These are phyloP conservation scores for Phialophora verrucosa DNA, from an alignment of 2,329 filamentous ascomycete genomes.

Conservation along the genomic window DNA sequence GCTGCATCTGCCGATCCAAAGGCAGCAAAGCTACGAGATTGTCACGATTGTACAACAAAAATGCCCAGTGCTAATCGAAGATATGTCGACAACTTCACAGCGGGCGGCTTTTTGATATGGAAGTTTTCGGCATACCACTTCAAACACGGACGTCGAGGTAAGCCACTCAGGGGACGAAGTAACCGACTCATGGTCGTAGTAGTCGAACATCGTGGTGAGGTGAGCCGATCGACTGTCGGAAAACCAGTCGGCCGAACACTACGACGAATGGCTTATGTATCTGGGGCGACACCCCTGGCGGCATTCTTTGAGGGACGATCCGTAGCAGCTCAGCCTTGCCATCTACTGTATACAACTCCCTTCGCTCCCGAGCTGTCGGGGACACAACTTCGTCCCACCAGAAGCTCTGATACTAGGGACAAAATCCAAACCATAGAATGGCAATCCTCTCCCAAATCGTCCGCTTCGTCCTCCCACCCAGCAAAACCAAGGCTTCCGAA, in stretches of 20 bases:
- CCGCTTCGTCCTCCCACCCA: constrained; percentile 24
- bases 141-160: background rate
- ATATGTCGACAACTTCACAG: background rate
- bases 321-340: too few relatives aligned
- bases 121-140: too few relatives aligned
- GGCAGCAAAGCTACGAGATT: background rate
- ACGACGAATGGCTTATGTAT: too few relatives aligned
- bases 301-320: too few relatives aligned
- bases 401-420: too few relatives aligned
- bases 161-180: background rate
- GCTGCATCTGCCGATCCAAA: too few relatives aligned
- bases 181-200: background rate
- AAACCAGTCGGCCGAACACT: background rate
- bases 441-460: constrained; percentile 23
- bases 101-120: too few relatives aligned
- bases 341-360: too few relatives aligned
- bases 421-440: background rate
- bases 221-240: background rate
- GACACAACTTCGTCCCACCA: too few relatives aligned
- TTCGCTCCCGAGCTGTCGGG: too few relatives aligned
- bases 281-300: too few relatives aligned
- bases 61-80: background rate
- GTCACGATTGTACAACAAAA: background rate
- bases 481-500: constrained; percentile 6
- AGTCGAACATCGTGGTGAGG: background rate